These are phyloP conservation scores for Metschnikowia orientalis DNA, from an alignment of 805 yeast species.

Conservation along the genomic window DNA sequence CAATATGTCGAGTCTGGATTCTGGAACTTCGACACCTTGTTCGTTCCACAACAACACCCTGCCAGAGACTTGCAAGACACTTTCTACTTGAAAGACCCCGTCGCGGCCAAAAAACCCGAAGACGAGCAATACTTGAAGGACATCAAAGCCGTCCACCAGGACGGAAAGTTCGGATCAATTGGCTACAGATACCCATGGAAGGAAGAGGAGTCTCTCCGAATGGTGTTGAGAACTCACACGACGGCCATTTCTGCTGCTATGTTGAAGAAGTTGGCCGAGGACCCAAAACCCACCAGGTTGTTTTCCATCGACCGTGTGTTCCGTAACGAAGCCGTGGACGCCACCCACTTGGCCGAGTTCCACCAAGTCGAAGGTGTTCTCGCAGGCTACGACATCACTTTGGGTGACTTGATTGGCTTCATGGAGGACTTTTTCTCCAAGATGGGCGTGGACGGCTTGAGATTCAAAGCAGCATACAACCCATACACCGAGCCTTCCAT, in stretches of 20 bases:
- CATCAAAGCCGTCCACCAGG: slow-evolving; percentile 79
- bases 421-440: slow-evolving; percentile 95
- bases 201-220: slow-evolving; percentile 80
- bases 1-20: slow-evolving; percentile 97
- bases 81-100: slow-evolving; percentile 93
- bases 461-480: slow-evolving; percentile 98
- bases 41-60: slow-evolving; percentile 98
- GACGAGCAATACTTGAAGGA: slow-evolving; percentile 76
- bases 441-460: slow-evolving; percentile 94
- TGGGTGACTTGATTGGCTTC: slow-evolving; percentile 96
- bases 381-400: slow-evolving; percentile 91
- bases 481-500: slow-evolving; percentile 99
- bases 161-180: slow-evolving; percentile 87
- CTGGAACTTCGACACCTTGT: slow-evolving; percentile 97
- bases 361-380: slow-evolving; percentile 99
- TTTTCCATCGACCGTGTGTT: slow-evolving; percentile 97
- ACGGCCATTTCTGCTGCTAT: slow-evolving; percentile 89
- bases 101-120: slow-evolving; percentile 71
- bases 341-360: slow-evolving; percentile 98
- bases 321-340: slow-evolving; percentile 99
- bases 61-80: slow-evolving; percentile 99
- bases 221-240: slow-evolving; percentile 96
- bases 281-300: slow-evolving; percentile 85
- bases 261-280: slow-evolving; percentile 80
- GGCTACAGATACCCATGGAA: slow-evolving; percentile 99